phyloP scores from a whole-genome alignment of 257 asterid species.

The Solanum okadae region DNA sequence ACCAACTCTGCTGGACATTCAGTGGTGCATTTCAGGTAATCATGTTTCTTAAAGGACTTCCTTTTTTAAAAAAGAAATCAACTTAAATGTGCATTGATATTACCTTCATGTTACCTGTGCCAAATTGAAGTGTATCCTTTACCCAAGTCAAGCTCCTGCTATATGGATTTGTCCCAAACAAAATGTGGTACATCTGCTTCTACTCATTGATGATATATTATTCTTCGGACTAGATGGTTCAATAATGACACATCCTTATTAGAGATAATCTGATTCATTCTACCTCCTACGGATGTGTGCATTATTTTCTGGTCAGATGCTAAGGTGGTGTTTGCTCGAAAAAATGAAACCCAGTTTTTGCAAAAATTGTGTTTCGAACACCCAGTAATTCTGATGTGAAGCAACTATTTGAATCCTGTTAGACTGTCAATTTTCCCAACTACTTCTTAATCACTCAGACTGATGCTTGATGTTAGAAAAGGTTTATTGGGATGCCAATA shows the following conservation, averaged over 20 bases:
- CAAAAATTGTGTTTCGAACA: not conserved
- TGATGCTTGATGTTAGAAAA: not conserved
- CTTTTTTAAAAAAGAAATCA: not conserved
- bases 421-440: not conserved
- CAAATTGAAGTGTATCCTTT: not conserved
- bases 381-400: not conserved
- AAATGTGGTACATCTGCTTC: not conserved
- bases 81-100: not conserved
- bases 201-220: not conserved
- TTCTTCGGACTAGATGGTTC: not conserved
- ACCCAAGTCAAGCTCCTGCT: not conserved
- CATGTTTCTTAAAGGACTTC: not conserved
- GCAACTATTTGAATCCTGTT: not conserved
- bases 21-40: conserved; percentile 93
- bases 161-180: not conserved
- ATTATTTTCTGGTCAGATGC: not conserved
- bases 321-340: not conserved
- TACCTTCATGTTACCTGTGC: not conserved
- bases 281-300: not conserved
- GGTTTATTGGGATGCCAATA: not conserved
- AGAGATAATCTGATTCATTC: not conserved
- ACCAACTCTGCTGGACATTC: conserved; percentile 79
- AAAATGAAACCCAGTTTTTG: not conserved
- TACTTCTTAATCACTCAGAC: not conserved
- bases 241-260: not conserved